Evolutionary conservation across 2,329 filamentous ascomycete genomes (phyloP).

Genomic region (Fusarium dimerum): DNA sequence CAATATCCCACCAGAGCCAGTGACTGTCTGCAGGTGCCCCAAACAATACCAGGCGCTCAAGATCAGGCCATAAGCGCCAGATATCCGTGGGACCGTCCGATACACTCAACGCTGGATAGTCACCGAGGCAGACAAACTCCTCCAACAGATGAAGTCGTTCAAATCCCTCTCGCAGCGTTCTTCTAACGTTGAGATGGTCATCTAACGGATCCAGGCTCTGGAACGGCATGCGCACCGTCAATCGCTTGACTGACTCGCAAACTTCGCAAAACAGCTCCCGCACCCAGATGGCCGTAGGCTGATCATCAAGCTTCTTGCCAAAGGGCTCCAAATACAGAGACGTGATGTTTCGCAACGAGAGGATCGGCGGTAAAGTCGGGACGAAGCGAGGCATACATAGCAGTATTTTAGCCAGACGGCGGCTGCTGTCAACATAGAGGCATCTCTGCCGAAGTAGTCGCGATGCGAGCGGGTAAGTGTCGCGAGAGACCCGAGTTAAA

Average conservation of each 20-base stretch:
- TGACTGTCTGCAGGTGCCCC: conserved; percentile 39
- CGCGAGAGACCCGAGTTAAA: conserved; percentile 44
- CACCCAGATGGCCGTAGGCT: conserved; percentile 41
- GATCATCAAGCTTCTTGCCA: conserved; percentile 38
- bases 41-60: conserved; percentile 46
- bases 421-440: conserved; percentile 43
- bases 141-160: conserved; percentile 43
- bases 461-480: conserved; percentile 42
- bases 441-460: conserved; percentile 47
- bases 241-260: conserved; percentile 41
- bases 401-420: conserved; percentile 37
- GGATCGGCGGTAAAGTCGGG: conserved; percentile 29
- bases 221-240: conserved; percentile 52
- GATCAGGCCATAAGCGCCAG: conserved; percentile 45
- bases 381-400: conserved; percentile 35
- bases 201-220: conserved; percentile 43
- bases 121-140: conserved; percentile 49
- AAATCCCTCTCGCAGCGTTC: conserved; percentile 47
- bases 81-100: conserved; percentile 37
- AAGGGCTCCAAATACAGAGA: conserved; percentile 45
- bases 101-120: conserved; percentile 45
- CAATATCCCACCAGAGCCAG: conserved; percentile 42
- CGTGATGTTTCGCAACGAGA: conserved; percentile 38
- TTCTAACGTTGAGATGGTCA: conserved; percentile 42
- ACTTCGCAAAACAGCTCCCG: conserved; percentile 45